Percentiles rank a stretch among this genome's conserved stretches.
These are phyloP conservation scores for Chamaecrista fasciculata DNA, from an alignment of 306 rosid species.

Conservation along the genomic window DNA sequence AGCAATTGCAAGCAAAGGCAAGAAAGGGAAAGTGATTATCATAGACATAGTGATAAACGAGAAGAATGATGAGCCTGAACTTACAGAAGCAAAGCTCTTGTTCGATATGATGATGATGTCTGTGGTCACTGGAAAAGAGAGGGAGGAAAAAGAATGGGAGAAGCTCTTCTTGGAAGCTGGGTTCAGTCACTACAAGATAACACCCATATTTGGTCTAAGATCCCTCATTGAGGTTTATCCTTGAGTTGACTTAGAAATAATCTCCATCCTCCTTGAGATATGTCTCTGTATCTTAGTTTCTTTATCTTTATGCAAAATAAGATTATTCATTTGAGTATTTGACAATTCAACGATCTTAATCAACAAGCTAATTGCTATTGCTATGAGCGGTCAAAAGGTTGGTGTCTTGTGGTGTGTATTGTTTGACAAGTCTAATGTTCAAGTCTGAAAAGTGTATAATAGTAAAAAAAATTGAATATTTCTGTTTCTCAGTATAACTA, in stretches of 20 bases:
- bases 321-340: background rate
- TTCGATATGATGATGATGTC: slow-evolving; percentile 54
- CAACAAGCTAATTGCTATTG: too few relatives aligned
- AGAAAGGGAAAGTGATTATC: slow-evolving; percentile 44
- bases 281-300: background rate
- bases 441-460: background rate
- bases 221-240: slow-evolving; percentile 62
- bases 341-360: background rate
- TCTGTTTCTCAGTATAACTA: too few relatives aligned
- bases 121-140: slow-evolving; percentile 40
- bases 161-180: slow-evolving; percentile 53
- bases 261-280: background rate
- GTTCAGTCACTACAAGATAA: slow-evolving; percentile 43
- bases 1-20: slow-evolving; percentile 39
- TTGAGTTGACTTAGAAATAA: slow-evolving; percentile 14
- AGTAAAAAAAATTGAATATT: too few relatives aligned
- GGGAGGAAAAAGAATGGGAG: slow-evolving; percentile 54
- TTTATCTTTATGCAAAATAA: background rate
- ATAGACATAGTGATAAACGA: slow-evolving; percentile 51
- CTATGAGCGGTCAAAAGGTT: background rate
- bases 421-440: background rate
- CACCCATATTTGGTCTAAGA: slow-evolving; percentile 39
- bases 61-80: slow-evolving; percentile 28
- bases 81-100: slow-evolving; percentile 35
- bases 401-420: background rate